Evolutionary conservation across 2,329 filamentous ascomycete species (phyloP).

Genomic region (Colletotrichum phormii): DNA sequence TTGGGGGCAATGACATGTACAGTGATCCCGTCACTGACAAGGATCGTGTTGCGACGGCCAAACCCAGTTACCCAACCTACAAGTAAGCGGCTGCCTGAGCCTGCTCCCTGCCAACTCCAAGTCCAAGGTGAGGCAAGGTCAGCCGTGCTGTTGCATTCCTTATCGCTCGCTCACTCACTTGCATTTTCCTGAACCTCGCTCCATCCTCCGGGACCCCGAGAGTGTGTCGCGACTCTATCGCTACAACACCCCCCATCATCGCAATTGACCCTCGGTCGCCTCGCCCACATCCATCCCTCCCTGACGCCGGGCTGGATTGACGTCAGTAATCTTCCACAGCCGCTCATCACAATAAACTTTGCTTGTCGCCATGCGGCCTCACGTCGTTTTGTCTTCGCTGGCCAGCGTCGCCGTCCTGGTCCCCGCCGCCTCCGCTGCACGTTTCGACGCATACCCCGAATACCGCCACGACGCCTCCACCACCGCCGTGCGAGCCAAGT

Average conservation of each 20-base stretch:
- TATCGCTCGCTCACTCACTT: slow-evolving; percentile 33
- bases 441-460: slow-evolving; percentile 41
- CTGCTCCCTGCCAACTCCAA: slow-evolving; percentile 11
- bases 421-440: slow-evolving; percentile 44
- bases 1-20: background rate
- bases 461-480: slow-evolving; percentile 35
- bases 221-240: slow-evolving; percentile 13
- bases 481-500: slow-evolving; percentile 1
- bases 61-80: background rate
- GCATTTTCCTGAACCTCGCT: slow-evolving; percentile 1
- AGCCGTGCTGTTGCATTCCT: background rate
- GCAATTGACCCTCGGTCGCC: background rate
- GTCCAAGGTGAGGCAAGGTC: background rate
- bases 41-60: background rate
- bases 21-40: background rate
- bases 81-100: slow-evolving; percentile 18
- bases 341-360: background rate
- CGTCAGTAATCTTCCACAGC: background rate
- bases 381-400: slow-evolving; percentile 8
- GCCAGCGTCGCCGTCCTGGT: slow-evolving; percentile 38
- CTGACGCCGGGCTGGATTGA: background rate
- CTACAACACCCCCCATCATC: slow-evolving; percentile 27
- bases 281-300: background rate
- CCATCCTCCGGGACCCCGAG: background rate
- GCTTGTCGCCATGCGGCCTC: slow-evolving; percentile 28